Percentiles rank a stretch among this genome's conserved stretches.
Conservation (phyloP, 805 yeast species). For the Starmerella riodocensis region DNA sequence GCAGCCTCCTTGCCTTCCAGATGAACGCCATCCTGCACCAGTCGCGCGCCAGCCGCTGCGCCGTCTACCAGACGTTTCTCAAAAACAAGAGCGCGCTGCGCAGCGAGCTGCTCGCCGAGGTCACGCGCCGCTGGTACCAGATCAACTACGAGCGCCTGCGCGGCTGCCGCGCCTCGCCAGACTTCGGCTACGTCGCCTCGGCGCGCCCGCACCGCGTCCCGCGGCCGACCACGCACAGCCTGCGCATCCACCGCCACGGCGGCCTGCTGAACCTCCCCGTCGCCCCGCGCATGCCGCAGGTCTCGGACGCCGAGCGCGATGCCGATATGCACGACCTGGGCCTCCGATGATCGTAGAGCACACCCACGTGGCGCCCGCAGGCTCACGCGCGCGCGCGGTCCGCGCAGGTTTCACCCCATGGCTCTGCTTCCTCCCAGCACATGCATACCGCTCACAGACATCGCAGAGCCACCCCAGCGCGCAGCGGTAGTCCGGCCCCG, state of each 20-base stretch:
- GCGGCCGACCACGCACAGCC: constrained; percentile 51
- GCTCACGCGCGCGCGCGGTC: too few relatives aligned
- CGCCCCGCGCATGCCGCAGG: constrained; percentile 55
- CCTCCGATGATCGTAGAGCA: constrained; percentile 11
- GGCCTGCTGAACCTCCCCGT: constrained; percentile 52
- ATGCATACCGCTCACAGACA: too few relatives aligned
- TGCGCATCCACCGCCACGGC: constrained; percentile 56
- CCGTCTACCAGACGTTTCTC: constrained; percentile 70
- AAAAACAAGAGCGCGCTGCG: constrained; percentile 57
- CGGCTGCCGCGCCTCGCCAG: constrained; percentile 50
- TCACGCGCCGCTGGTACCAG: constrained; percentile 83
- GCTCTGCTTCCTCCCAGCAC: too few relatives aligned
- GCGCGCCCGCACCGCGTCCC: constrained; percentile 40
- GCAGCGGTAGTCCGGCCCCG: too few relatives aligned
- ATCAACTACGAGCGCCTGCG: constrained; percentile 78
- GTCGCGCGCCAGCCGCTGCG: constrained; percentile 64
- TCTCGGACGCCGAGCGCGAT: constrained; percentile 56
- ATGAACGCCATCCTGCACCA: constrained; percentile 66
- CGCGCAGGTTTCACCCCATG: too few relatives aligned
- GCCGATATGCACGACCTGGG: constrained; percentile 65
- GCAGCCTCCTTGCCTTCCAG: constrained; percentile 46
- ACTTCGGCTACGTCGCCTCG: constrained; percentile 32
- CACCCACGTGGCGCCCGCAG: too few relatives aligned
- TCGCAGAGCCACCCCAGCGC: too few relatives aligned
- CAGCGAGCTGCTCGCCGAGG: constrained; percentile 47